Conservation (phyloP, 2,329 filamentous ascomycete genomes). For the Periconia macrospinosa region DNA sequence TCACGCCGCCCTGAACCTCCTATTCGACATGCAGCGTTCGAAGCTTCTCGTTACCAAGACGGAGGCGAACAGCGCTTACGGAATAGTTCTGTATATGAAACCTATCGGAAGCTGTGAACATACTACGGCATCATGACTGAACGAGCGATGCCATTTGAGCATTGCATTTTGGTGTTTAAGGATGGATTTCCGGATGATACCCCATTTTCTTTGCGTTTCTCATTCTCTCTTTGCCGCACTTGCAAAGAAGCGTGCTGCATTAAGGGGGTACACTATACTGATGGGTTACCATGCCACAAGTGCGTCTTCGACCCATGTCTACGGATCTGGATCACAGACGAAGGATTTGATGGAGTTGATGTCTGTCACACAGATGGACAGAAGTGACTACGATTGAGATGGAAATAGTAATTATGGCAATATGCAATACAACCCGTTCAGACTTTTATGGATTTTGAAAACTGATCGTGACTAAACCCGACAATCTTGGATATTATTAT, state of each 20-base stretch:
- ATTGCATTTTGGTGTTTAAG: background rate
- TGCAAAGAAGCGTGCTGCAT: background rate
- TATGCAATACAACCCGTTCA: too few relatives aligned
- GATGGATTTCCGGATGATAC: constrained; percentile 1
- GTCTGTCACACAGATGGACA: too few relatives aligned
- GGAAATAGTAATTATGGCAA: too few relatives aligned
- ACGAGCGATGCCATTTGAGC: background rate
- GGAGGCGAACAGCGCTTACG: background rate
- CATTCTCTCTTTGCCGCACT: background rate
- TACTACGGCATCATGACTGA: background rate
- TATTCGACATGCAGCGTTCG: background rate
- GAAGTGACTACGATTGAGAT: too few relatives aligned
- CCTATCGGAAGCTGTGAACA: background rate
- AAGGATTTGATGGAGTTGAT: too few relatives aligned
- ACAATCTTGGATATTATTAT: too few relatives aligned
- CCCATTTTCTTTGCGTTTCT: background rate
- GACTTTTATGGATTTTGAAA: too few relatives aligned
- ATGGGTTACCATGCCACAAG: too few relatives aligned
- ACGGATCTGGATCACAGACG: background rate
- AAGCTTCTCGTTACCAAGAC: background rate
- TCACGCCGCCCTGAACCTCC: background rate
- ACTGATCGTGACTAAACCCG: too few relatives aligned
- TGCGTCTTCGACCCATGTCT: background rate
- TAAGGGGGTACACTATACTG: background rate
- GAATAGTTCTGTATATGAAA: background rate